Percentiles rank a stretch among this genome's conserved stretches.
These are phyloP conservation scores for Lachnellula suecica DNA, from an alignment of 2,329 filamentous ascomycete species.

Conservation along the genomic window DNA sequence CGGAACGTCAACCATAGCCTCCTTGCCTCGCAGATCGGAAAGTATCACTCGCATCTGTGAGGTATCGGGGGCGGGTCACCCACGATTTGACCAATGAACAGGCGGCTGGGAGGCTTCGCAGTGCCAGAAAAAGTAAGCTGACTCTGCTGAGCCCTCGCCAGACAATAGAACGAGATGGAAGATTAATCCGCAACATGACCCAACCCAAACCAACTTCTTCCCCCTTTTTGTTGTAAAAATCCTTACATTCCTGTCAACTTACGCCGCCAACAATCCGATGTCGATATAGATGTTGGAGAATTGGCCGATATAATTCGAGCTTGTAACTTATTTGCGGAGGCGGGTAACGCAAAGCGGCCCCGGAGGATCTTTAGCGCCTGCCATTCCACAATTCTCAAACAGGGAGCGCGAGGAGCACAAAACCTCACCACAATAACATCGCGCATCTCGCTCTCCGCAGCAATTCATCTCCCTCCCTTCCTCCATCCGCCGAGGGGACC, in stretches of 20 bases:
- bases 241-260: background rate
- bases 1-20: background rate
- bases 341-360: no score
- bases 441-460: no score
- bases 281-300: background rate
- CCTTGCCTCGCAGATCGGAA: background rate
- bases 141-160: slow-evolving; percentile 3
- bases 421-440: no score
- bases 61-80: background rate
- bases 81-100: background rate
- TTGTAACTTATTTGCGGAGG: no score
- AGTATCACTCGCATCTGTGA: background rate
- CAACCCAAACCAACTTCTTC: background rate
- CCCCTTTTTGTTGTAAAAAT: background rate
- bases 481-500: no score
- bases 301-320: background rate
- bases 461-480: no score
- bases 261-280: background rate
- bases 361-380: no score
- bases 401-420: no score
- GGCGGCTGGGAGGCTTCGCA: background rate
- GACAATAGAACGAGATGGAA: background rate
- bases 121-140: slow-evolving; percentile 2
- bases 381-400: no score
- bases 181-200: background rate